These are phyloP conservation scores for Geotrichum armillariae DNA, from an alignment of 1,139 yeast genomes.

Conservation along the genomic window DNA sequence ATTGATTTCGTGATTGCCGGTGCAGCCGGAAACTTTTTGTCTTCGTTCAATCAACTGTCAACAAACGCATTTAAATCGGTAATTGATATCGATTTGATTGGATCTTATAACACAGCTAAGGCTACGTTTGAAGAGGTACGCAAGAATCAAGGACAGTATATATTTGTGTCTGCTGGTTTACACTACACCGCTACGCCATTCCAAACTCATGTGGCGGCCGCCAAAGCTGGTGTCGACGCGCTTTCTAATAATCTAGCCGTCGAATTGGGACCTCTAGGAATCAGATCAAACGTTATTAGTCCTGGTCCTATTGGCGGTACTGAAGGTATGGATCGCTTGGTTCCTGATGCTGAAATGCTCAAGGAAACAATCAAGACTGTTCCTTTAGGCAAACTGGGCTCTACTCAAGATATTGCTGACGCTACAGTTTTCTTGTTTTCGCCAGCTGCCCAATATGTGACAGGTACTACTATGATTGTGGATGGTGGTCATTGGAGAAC, in stretches of 20 bases:
- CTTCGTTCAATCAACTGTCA: slow-evolving; percentile 75
- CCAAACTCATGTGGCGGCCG: slow-evolving; percentile 87
- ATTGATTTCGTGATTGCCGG: slow-evolving; percentile 90
- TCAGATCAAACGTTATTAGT: slow-evolving; percentile 77
- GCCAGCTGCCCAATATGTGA: slow-evolving; percentile 73
- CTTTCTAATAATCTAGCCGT: slow-evolving; percentile 78
- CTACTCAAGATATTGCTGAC: slow-evolving; percentile 80
- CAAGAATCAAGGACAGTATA: slow-evolving; percentile 62
- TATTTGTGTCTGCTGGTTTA: slow-evolving; percentile 82
- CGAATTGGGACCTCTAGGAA: slow-evolving; percentile 85
- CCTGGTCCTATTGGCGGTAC: slow-evolving; percentile 85
- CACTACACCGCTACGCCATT: slow-evolving; percentile 86
- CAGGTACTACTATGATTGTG: slow-evolving; percentile 77
- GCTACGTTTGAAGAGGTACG: slow-evolving; percentile 69
- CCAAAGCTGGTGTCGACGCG: slow-evolving; percentile 93
- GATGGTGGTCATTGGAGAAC: slow-evolving; percentile 93
- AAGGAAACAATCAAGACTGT: slow-evolving; percentile 47
- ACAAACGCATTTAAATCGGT: slow-evolving; percentile 87
- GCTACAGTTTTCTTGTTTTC: slow-evolving; percentile 83
- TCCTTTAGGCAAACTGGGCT: slow-evolving; percentile 79
- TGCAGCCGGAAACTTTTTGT: slow-evolving; percentile 90
- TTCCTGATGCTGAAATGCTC: slow-evolving; percentile 43
- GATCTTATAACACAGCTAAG: slow-evolving; percentile 84
- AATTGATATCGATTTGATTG: slow-evolving; percentile 77
- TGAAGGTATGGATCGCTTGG: slow-evolving; percentile 68